Evolutionary conservation across 805 yeast species (phyloP).

Genomic region (Suhomyces sp.): DNA sequence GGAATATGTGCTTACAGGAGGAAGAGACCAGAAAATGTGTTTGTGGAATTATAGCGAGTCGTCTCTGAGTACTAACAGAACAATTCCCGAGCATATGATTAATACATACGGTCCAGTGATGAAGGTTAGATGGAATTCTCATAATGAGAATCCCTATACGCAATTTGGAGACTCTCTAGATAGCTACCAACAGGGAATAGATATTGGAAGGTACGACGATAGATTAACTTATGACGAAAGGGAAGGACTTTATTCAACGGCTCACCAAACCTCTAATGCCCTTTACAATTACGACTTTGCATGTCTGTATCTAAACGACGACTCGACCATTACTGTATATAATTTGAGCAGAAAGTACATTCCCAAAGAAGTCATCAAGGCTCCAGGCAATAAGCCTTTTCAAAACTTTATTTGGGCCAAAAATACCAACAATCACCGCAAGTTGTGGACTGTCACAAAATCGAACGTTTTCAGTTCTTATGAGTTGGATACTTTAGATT

Average conservation of each 20-base stretch:
- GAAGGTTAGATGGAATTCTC: conserved; percentile 63
- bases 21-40: conserved; percentile 81
- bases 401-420: conserved; percentile 45
- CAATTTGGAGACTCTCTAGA: conserved; percentile 9
- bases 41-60: conserved; percentile 59
- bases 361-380: conserved; percentile 67
- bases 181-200: conserved; percentile 8
- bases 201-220: conserved; percentile 21
- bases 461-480: conserved; percentile 38
- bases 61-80: conserved; percentile 14
- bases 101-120: conserved; percentile 77
- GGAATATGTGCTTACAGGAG: conserved; percentile 87
- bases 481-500: conserved; percentile 24
- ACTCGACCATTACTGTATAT: conserved; percentile 67
- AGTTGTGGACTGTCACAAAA: conserved; percentile 42
- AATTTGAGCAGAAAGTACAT: conserved; percentile 68
- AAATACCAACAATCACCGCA: conserved; percentile 20
- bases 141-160: conserved; percentile 19
- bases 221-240: conserved; percentile 17
- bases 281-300: conserved; percentile 68
- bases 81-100: conserved; percentile 66
- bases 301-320: conserved; percentile 70
- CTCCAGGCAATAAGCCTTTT: conserved; percentile 42
- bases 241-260: conserved; percentile 10
- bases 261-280: conserved; percentile 23